Evolutionary conservation across 192 early-diverging fungal genomes (phyloP).

Genomic region (Backusella mclennaniae): DNA sequence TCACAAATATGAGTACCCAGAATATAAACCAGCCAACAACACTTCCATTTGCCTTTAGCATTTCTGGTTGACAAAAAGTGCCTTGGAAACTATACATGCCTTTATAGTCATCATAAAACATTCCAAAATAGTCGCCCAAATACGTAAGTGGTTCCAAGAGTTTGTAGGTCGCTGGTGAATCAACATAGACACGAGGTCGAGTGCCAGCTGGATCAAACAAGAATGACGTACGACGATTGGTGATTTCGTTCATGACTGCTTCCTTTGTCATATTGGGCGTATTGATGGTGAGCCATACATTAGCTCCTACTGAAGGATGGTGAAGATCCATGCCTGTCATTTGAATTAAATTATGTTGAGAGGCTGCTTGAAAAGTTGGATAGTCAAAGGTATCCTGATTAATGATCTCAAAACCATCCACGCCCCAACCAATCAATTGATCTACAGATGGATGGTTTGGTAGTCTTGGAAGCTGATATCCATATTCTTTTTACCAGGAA

Average conservation of each 20-base stretch:
- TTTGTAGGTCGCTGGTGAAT: conserved; percentile 32
- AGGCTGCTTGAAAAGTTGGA: conserved; percentile 52
- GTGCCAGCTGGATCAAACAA: conserved; percentile 68
- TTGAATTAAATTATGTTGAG: conserved; percentile 46
- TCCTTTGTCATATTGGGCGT: conserved; percentile 40
- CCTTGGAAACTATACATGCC: conserved; percentile 75
- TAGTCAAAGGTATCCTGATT: conserved; percentile 62
- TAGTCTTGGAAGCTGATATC: conserved; percentile 54
- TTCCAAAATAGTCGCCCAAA: conserved; percentile 55
- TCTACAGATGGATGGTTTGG: conserved; percentile 61
- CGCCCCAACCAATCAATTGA: conserved; percentile 59
- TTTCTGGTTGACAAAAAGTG: conserved; percentile 59
- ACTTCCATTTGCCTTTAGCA: conserved; percentile 39
- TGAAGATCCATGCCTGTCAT: conserved; percentile 71
- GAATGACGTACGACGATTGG: conserved; percentile 56
- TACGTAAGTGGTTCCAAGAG: conserved; percentile 50
- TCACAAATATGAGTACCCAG: conserved; percentile 36
- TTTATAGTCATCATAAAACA: conserved; percentile 56
- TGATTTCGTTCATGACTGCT: conserved; percentile 58
- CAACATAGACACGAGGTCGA: conserved; percentile 42
- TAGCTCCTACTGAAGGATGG: conserved; percentile 52
- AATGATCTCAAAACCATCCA: conserved; percentile 69
- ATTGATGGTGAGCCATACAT: conserved; percentile 62
- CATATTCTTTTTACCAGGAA: conserved; percentile 35
- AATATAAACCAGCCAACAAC: conserved; percentile 48